Base-by-base conservation (phyloP, 768 basidiomycete species). In the Macrolepiota dolichaula region DNA sequence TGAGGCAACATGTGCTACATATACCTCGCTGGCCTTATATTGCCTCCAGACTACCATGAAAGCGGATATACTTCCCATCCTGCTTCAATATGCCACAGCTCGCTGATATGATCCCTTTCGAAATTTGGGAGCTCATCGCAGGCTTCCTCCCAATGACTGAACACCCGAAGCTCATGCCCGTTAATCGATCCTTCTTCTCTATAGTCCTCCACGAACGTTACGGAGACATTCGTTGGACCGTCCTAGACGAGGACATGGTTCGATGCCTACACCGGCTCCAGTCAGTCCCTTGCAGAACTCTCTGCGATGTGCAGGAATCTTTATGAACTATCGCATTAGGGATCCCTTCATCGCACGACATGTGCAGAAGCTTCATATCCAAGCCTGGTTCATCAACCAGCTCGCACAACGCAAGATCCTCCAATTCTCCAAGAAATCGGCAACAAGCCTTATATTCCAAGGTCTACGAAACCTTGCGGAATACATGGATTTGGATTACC, bases 381-480 rank as follows among this genome's bases (percentile, higher is more conserved):
- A 74, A 2, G 74, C 75, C 12, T 77, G 77, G 76, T 78, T 79
- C 62, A 67, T 79, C 51, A 70, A 75, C 25, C 71, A 72, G 59
- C 71, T 76, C 27, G 59, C 71, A 19, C 66, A 70, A 47, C 40
- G 53, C 10, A 55, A 51, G 17, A 0, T 42, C n/a, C 40, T n/a
- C 40, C 9, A n/a, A n/a, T 12, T 15, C n/a, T n/a, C 17, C 40
- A 5, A 15, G 5, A 13, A n/a, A n/a, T n/a, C 40, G 40, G 1
- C 40, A n/a, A 42, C 40, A 42, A n/a, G 15, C n/a, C 17, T 42
- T 15, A 13, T 13, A n/a, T 42, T 42, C 17, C 40, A 5, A 13
- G 17, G n/a, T 42, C n/a, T 42, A 5, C 40, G 1, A n/a, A n/a
- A 42, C 17, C 17, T 17, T 17, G 17, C n/a, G 40, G 40, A 42